Conservation (phyloP, 345 rosid genomes). For the Bruguiera sexangula region DNA sequence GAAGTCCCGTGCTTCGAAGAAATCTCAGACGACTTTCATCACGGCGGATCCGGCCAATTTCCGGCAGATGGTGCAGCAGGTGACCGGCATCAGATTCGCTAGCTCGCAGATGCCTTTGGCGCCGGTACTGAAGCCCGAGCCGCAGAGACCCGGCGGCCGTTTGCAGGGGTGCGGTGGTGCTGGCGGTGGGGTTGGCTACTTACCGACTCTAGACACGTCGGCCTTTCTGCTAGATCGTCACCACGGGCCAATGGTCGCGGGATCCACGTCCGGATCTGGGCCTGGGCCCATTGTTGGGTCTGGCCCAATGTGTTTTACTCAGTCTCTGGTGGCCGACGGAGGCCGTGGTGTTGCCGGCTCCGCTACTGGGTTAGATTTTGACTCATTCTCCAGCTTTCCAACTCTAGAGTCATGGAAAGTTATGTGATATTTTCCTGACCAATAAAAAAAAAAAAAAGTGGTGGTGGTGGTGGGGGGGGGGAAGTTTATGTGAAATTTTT, state of each 20-base stretch:
- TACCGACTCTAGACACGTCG: conserved; percentile 76
- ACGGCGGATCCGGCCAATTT: conserved; percentile 77
- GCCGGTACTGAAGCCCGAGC: conserved; percentile 58
- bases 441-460: background rate
- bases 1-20: conserved; percentile 56
- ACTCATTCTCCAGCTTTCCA: conserved; percentile 48
- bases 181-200: conserved; percentile 23
- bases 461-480: too few species aligned
- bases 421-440: background rate
- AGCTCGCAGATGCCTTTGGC: conserved; percentile 21
- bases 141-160: conserved; percentile 35
- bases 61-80: conserved; percentile 89
- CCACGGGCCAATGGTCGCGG: conserved; percentile 26
- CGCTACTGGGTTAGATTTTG: conserved; percentile 26
- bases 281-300: conserved; percentile 10
- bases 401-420: conserved; percentile 85
- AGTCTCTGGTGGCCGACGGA: conserved; percentile 11
- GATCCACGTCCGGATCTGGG: background rate
- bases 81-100: conserved; percentile 55
- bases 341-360: background rate
- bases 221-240: conserved; percentile 51
- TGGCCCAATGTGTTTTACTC: conserved; percentile 6
- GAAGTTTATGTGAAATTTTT: background rate
- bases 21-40: conserved; percentile 67
- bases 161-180: background rate